Base-by-base conservation (phyloP, 495 filamentous ascomycete species). In the Tuber melanosporum region DNA sequence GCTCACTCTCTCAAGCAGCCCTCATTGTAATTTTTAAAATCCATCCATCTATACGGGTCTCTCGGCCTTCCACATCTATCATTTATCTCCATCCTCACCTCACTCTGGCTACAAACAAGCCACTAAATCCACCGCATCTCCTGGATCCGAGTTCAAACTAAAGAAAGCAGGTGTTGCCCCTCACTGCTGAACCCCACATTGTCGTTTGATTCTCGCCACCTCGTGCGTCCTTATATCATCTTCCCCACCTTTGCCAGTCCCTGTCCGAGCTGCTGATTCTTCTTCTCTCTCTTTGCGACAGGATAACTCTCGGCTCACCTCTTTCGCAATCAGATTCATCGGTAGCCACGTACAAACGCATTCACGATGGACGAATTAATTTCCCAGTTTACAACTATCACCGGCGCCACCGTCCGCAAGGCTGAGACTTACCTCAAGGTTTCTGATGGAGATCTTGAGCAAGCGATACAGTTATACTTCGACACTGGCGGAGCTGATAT, bases 401-500 rank as follows among this genome's bases (percentile, higher is more conserved):
- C 95, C 57, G 86, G 85, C 36, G 85, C 86, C 62, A 84, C 76
- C 74, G 7, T 42, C 12, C 86, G 85, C 70, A 87, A 89, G 62
- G 87, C 89, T 15, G 86, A 90, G 77, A 87, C 90, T 76, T 97
- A 96, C 84, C 88, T 98, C 49, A 87, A 91, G 79, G 86, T 99
- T 73, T 90, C 93, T 42, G 93, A 96, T 78, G 90, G 89, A 80
- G 90, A 97, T 81, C 86, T 93, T 73, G 89, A 91, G 81, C 92
- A 95, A 83, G 95, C 95, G 12, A 89, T 98, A 82, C 89, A 92
- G 85, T 91, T 98, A 19, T 99, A 89, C 86, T 98, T 92, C 84
- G 91, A 94, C 76, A 95, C 92, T 79, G 88, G 91, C 84, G 86
- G 93, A 86, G 85, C 89, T 83, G 84, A 90, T 84, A 79, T 90